These are phyloP conservation scores for Chytridiales sp. DNA, from an alignment of 371 early-diverging fungal species.

Conservation along the genomic window DNA sequence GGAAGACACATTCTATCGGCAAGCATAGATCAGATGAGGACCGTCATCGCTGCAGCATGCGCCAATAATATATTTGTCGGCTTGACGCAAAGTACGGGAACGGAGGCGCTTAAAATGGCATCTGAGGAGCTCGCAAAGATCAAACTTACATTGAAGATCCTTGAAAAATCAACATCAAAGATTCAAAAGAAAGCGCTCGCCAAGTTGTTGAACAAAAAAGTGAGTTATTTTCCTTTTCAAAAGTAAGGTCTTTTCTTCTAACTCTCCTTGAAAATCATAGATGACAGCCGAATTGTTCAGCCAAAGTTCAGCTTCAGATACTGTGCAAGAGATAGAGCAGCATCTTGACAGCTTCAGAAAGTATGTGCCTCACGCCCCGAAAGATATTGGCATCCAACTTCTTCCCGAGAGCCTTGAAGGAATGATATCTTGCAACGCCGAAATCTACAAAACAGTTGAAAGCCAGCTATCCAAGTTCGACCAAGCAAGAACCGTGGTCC, in stretches of 20 bases:
- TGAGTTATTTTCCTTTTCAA: neutral
- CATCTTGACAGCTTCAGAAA: neutral
- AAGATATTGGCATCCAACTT: neutral
- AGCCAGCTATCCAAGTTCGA: neutral
- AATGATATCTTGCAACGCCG: neutral
- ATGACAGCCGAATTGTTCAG: no score
- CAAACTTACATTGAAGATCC: no score
- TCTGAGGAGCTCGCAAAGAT: no score
- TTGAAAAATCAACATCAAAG: neutral
- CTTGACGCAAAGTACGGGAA: no score
- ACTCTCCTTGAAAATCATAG: neutral
- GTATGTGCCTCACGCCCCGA: conserved; percentile 2
- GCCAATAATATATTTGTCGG: no score
- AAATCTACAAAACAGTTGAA: neutral
- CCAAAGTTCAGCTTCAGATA: neutral
- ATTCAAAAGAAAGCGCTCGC: no score
- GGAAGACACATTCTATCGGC: no score
- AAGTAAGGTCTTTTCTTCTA: neutral
- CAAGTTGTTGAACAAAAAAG: neutral
- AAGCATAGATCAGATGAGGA: no score
- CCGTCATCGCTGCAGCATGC: no score
- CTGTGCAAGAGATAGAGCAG: neutral
- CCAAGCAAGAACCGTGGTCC: neutral
- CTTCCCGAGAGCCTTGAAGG: neutral
- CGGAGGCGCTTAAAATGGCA: no score